A percentile compares a stretch with the other conserved stretches of the same genome.
Conservation (phyloP, 495 filamentous ascomycete species). For the Podospora comata region DNA sequence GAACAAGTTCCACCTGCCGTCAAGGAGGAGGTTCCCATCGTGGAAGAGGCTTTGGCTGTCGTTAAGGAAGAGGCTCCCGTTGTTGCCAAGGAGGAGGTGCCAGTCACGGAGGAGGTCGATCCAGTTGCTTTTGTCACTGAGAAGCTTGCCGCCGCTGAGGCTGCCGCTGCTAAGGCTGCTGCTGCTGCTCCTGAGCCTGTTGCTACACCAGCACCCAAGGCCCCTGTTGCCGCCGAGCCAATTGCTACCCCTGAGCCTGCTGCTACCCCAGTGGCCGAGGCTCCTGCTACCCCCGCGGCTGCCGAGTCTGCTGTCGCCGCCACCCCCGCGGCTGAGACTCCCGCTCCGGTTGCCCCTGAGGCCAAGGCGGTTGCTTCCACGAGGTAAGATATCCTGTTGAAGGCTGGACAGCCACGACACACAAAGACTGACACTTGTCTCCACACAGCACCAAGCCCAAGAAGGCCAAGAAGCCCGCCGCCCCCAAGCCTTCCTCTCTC, state of each 20-base stretch:
- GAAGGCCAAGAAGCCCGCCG: constrained; percentile 8
- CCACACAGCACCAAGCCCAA: not conserved
- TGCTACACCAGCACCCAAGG: not conserved
- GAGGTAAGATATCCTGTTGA: not conserved
- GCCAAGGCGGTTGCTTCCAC: not conserved
- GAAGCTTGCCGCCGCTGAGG: not conserved
- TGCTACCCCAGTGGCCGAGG: not conserved
- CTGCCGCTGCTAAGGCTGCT: not conserved
- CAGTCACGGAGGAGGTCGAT: not conserved
- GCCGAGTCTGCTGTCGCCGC: not conserved
- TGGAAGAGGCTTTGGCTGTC: not conserved
- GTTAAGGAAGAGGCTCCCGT: not conserved
- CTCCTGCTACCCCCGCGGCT: not conserved
- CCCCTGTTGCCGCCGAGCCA: not conserved
- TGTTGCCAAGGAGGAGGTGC: not conserved
- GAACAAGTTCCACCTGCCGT: not conserved
- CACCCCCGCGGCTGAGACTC: not conserved
- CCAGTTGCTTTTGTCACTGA: not conserved
- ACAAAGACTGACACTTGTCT: not conserved
- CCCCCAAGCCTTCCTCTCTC: not conserved
- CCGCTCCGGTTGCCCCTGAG: constrained; percentile 3
- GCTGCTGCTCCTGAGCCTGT: not conserved
- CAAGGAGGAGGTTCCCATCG: not conserved
- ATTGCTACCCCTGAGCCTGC: not conserved
- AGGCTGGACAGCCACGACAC: not conserved